These are phyloP conservation scores for Euphorbia celastroides DNA, from an alignment of 441 rosid genomes.

Conservation along the genomic window DNA sequence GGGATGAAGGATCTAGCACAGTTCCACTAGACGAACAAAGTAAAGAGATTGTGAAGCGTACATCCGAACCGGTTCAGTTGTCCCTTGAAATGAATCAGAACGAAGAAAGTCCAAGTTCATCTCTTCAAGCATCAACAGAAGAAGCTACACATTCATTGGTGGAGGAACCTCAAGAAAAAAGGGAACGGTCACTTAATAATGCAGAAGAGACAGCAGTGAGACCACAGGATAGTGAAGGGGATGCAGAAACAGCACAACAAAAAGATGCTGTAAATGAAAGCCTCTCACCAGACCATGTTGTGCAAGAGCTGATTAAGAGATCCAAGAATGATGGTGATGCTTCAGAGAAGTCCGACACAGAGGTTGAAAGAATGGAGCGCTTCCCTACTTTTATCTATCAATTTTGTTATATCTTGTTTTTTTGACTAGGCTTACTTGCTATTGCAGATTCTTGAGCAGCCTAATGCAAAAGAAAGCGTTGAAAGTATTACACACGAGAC, in stretches of 20 bases:
- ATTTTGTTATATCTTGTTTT: background rate
- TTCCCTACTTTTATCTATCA: too few species aligned
- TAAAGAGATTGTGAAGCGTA: background rate
- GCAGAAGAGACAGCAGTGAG: slow-evolving; percentile 15
- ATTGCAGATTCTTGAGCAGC: slow-evolving; percentile 21
- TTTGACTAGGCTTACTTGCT: slow-evolving; percentile 7
- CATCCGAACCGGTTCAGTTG: background rate
- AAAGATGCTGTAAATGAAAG: slow-evolving; percentile 14
- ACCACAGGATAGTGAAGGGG: slow-evolving; percentile 8
- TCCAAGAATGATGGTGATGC: slow-evolving; percentile 8
- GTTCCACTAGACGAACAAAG: background rate
- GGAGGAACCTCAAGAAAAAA: slow-evolving; percentile 12
- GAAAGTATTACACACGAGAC: slow-evolving; percentile 13
- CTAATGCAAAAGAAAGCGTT: slow-evolving; percentile 9
- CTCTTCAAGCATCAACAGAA: background rate
- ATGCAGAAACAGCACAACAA: slow-evolving; percentile 20
- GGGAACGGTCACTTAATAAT: slow-evolving; percentile 12
- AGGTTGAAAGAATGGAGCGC: slow-evolving; percentile 23
- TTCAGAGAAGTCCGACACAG: slow-evolving; percentile 14
- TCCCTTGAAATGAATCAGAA: slow-evolving; percentile 6
- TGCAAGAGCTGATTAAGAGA: slow-evolving; percentile 10
- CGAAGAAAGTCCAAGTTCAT: slow-evolving; percentile 1
- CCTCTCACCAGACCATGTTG: slow-evolving; percentile 17
- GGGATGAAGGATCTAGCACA: slow-evolving; percentile 6
- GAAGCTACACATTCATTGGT: slow-evolving; percentile 13